These are phyloP conservation scores for Tardiomyces depauwii DNA, from an alignment of 1,139 yeast species.

Conservation along the genomic window DNA sequence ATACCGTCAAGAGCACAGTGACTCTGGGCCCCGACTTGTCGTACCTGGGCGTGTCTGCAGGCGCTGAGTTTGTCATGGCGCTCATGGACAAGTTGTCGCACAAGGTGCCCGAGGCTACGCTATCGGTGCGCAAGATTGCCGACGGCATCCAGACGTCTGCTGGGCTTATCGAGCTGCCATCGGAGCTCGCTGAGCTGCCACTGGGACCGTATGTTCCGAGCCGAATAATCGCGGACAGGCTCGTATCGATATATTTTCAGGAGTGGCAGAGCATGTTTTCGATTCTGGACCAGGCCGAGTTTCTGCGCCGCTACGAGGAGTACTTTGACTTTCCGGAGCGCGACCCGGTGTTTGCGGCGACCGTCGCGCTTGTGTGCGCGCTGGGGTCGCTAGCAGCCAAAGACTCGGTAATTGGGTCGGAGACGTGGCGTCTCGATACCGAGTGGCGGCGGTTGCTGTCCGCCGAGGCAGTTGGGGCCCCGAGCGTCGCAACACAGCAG, in stretches of 20 bases:
- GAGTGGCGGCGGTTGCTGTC: slow-evolving; percentile 25
- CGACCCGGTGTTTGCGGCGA: slow-evolving; percentile 29
- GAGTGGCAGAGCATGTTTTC: slow-evolving; percentile 73
- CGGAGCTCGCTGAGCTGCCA: not conserved
- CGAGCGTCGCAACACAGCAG: slow-evolving; percentile 63
- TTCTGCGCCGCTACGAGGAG: slow-evolving; percentile 37
- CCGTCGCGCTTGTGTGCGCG: slow-evolving; percentile 36
- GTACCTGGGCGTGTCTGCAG: not conserved
- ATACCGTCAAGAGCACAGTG: slow-evolving; percentile 15
- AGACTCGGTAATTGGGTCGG: slow-evolving; percentile 19
- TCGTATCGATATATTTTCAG: slow-evolving; percentile 44
- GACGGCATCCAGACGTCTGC: not conserved
- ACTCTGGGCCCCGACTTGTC: slow-evolving; percentile 1
- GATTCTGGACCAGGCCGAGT: slow-evolving; percentile 52
- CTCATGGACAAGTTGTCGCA: not conserved
- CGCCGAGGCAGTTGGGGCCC: slow-evolving; percentile 42
- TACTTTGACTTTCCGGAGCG: slow-evolving; percentile 4
- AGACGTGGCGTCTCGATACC: slow-evolving; percentile 20
- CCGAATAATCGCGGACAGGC: slow-evolving; percentile 22
- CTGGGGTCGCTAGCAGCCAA: slow-evolving; percentile 18
- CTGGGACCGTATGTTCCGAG: slow-evolving; percentile 15
- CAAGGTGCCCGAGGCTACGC: slow-evolving; percentile 1
- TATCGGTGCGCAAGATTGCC: not conserved
- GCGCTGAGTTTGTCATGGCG: not conserved
- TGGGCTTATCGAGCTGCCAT: not conserved